Percentiles rank a stretch among this genome's conserved stretches.
Conservation (phyloP, 805 yeast genomes). For the Saccharomycopsis selenospora region DNA sequence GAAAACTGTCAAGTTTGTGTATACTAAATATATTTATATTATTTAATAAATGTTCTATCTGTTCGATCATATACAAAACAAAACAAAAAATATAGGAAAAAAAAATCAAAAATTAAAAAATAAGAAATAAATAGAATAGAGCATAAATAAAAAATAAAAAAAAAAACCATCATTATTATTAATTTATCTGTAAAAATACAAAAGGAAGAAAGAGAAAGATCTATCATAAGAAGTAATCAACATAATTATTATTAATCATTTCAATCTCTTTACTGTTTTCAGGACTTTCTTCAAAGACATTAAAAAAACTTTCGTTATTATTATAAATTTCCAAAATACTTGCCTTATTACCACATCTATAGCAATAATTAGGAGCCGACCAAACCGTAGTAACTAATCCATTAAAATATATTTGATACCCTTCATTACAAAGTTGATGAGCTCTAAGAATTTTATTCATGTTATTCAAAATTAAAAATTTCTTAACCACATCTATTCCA, state of each 20-base stretch:
- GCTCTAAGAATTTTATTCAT: slow-evolving; percentile 85
- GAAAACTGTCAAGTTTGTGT: too few species aligned
- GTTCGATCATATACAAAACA: too few species aligned
- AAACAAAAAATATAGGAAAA: too few species aligned
- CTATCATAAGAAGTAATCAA: slow-evolving; percentile 34
- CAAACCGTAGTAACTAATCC: slow-evolving; percentile 93
- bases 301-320: slow-evolving; percentile 64
- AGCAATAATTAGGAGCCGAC: slow-evolving; percentile 98
- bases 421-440: slow-evolving; percentile 95
- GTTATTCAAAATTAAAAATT: slow-evolving; percentile 69
- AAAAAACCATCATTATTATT: too few species aligned
- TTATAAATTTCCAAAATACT: slow-evolving; percentile 85
- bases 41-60: too few species aligned
- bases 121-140: too few species aligned
- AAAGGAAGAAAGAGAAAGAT: not conserved
- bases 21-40: too few species aligned
- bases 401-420: slow-evolving; percentile 84
- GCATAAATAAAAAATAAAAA: slow-evolving; percentile 2
- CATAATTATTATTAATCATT: slow-evolving; percentile 22
- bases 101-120: too few species aligned
- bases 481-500: slow-evolving; percentile 84
- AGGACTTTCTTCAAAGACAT: slow-evolving; percentile 96
- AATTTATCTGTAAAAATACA: too few species aligned
- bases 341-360: slow-evolving; percentile 94
- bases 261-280: slow-evolving; percentile 56